phyloP scores from a whole-genome alignment of 1,284 basidiomycete species.

The Leccinum ponderosum region DNA sequence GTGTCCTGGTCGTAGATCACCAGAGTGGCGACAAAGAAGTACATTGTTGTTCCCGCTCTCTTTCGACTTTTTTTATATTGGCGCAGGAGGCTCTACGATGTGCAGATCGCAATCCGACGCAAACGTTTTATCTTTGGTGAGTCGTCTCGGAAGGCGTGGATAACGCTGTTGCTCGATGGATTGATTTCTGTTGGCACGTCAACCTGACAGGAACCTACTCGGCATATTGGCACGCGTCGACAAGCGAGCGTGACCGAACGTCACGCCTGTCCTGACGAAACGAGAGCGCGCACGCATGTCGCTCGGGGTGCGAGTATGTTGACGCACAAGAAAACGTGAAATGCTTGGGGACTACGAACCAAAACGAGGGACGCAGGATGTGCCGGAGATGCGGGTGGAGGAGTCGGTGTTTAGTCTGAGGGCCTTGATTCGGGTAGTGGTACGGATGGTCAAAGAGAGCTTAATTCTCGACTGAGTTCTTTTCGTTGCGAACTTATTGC shows the following conservation, averaged over 20 bases:
- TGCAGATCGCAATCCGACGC: constrained; percentile 80
- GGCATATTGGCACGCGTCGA: constrained; percentile 72
- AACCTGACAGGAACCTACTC: constrained; percentile 82
- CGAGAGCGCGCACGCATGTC: constrained; percentile 75
- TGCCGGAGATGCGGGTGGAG: constrained; percentile 81
- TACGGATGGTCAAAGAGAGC: constrained; percentile 8
- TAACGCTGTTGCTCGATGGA: neutral
- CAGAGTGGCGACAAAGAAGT: constrained; percentile 88
- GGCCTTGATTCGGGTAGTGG: constrained; percentile 44
- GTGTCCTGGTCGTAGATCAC: constrained; percentile 64
- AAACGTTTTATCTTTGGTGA: constrained; percentile 89
- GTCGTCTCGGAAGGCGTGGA: constrained; percentile 12
- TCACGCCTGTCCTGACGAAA: constrained; percentile 76
- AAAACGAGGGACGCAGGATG: constrained; percentile 68
- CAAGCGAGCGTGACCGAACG: constrained; percentile 69
- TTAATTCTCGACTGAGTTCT: too few species aligned
- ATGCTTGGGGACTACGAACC: constrained; percentile 65
- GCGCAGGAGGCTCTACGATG: constrained; percentile 90
- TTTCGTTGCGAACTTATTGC: too few species aligned
- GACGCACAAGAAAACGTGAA: constrained; percentile 58
- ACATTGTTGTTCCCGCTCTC: constrained; percentile 81
- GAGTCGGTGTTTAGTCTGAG: constrained; percentile 83
- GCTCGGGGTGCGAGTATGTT: constrained; percentile 69
- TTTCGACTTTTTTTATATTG: constrained; percentile 75
- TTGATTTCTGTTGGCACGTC: constrained; percentile 61